Base-by-base conservation (phyloP, 352 stramenopile species). In the Globisporangium cederbergense region DNA sequence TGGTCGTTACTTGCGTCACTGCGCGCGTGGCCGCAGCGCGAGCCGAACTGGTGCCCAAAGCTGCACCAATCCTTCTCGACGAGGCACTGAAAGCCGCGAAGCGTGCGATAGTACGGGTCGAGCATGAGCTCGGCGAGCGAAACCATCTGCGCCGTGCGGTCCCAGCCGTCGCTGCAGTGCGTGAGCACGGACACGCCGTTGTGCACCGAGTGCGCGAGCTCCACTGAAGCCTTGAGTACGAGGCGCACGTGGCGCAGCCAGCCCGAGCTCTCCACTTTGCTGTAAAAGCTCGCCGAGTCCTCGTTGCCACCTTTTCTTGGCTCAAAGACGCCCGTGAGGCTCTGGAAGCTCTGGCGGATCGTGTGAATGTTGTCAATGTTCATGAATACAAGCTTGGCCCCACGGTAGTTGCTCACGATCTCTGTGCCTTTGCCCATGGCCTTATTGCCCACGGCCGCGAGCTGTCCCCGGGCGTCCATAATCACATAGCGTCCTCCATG, bases 1-100 rank as follows among this genome's bases (percentile, higher is more conserved):
- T 99, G 91, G 47, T 98, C 93, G 62, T 99, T 89, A 14, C 53
- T 72, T 5, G 73, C 89, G 55, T 98, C 93, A 52, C 75, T 88
- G 28, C 82, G 86, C 28, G 93, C 96, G 66, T 99, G 96, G 38
- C 95, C 97, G 65, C 86, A 96, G 14, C 98, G 83, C 14, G 90
- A 75, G 16, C 97, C 90, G 65, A 99, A 99, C 34, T 98, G 95
- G 81, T 99, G 97, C 3, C 98, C 98, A 74, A 99, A 99, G 38
- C 81, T 89, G 72, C 97, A 97, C 93, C 98, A 99, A 59, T 99
- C 98, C 71, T 99, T 99, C 80, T 99, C 97, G 16, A 99, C 88
- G 10, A 99, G 79, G 16, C 78, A 68, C 57, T 93, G 87, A 63
- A 99, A 99, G 2, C 98, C 98, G 38, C 93, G 81, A n/a, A 98